These are phyloP conservation scores for Pythium myriotylum DNA, from an alignment of 352 stramenopile species.

Conservation along the genomic window DNA sequence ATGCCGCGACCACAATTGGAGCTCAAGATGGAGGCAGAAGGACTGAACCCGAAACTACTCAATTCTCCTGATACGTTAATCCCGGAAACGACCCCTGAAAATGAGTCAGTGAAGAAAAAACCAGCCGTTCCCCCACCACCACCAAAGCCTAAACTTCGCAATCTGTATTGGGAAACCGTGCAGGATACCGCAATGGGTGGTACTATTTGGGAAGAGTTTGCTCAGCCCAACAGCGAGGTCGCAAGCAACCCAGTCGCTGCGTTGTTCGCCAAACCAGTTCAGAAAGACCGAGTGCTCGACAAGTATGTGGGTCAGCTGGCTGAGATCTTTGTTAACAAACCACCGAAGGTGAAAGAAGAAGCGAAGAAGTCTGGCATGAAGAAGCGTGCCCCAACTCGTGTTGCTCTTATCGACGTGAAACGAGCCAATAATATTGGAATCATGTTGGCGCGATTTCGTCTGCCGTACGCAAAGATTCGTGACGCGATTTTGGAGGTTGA, in stretches of 20 bases:
- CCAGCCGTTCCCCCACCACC: conserved; percentile 39
- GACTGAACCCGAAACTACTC: conserved; percentile 88
- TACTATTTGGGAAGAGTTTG: conserved; percentile 80
- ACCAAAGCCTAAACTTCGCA: conserved; percentile 80
- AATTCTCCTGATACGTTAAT: conserved; percentile 83
- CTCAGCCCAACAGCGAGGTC: conserved; percentile 2
- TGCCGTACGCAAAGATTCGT: conserved; percentile 80
- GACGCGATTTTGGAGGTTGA: conserved; percentile 79
- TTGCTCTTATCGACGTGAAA: conserved; percentile 83
- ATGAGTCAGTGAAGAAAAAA: conserved; percentile 24
- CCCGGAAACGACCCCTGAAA: conserved; percentile 37
- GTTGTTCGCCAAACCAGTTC: conserved; percentile 34
- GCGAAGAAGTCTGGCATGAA: conserved; percentile 54
- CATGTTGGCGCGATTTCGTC: conserved; percentile 82
- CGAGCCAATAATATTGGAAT: conserved; percentile 88
- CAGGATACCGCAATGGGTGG: conserved; percentile 50
- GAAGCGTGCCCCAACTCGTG: conserved; percentile 62
- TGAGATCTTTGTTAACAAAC: conserved; percentile 86
- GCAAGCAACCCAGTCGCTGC: conserved; percentile 35
- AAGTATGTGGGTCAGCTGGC: conserved; percentile 70
- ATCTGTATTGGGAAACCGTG: conserved; percentile 84
- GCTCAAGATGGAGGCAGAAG: conserved; percentile 92
- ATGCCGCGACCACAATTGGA: conserved; percentile 93
- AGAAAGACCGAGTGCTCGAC: conserved; percentile 57
- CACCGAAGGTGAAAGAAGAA: conserved; percentile 51